Evolutionary conservation across 352 stramenopile genomes (phyloP).

Genomic region (Phytophthora pisi): DNA sequence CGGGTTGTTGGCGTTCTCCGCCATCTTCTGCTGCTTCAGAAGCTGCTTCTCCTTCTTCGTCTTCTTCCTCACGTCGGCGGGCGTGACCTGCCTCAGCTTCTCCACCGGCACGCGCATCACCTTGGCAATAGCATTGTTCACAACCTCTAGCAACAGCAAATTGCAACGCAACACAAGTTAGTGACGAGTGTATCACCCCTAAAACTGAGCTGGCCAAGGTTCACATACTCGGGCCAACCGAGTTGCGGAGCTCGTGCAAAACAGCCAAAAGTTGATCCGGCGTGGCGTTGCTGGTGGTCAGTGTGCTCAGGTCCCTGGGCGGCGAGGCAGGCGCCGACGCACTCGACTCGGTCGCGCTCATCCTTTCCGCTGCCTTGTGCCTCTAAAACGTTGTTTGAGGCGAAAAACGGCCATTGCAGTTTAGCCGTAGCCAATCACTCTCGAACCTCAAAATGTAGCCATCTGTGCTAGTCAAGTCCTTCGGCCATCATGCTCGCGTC

Average conservation of each 20-base stretch:
- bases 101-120: slow-evolving; percentile 46
- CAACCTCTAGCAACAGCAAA: slow-evolving; percentile 49
- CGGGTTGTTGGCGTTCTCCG: neutral
- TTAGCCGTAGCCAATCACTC: slow-evolving; percentile 23
- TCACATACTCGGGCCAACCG: slow-evolving; percentile 66
- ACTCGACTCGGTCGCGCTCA: slow-evolving; percentile 16
- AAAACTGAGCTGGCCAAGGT: slow-evolving; percentile 10
- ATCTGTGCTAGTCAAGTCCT: slow-evolving; percentile 18
- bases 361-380: slow-evolving; percentile 2
- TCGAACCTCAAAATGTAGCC: slow-evolving; percentile 15
- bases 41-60: slow-evolving; percentile 37
- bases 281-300: slow-evolving; percentile 42
- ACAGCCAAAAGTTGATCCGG: slow-evolving; percentile 67
- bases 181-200: slow-evolving; percentile 4
- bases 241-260: slow-evolving; percentile 61
- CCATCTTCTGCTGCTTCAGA: slow-evolving; percentile 30
- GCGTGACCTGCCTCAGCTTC: slow-evolving; percentile 6
- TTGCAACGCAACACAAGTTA: slow-evolving; percentile 16
- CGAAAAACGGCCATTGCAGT: slow-evolving; percentile 6
- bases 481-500: slow-evolving; percentile 41
- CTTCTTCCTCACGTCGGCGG: slow-evolving; percentile 19
- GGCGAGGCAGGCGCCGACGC: slow-evolving; percentile 7
- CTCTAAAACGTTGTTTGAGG: slow-evolving; percentile 12
- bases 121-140: slow-evolving; percentile 74
- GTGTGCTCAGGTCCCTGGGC: slow-evolving; percentile 30